A percentile compares a stretch with the other conserved stretches of the same genome.
Conservation (phyloP, 78 protist species). For the Creolimax fragrantissima region DNA sequence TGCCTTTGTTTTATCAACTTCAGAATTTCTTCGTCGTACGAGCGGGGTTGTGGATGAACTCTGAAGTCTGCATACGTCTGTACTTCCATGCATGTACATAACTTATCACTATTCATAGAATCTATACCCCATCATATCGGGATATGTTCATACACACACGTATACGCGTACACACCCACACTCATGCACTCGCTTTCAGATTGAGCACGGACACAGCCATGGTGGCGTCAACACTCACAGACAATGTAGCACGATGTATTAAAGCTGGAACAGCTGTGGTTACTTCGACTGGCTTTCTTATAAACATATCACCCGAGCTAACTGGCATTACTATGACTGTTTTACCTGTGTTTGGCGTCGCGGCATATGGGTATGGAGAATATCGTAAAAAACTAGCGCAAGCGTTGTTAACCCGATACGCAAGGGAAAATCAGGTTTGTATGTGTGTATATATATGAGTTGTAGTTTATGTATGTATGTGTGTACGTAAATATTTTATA, state of each 20-base stretch:
- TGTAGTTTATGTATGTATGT: neutral
- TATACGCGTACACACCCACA: too few species aligned
- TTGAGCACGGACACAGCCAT: neutral
- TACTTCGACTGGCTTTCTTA: neutral
- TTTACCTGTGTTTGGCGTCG: neutral
- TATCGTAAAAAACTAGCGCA: neutral
- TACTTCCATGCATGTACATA: too few species aligned
- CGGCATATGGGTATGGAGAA: neutral
- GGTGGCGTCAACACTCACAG: neutral
- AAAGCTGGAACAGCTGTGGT: neutral
- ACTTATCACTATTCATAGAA: too few species aligned
- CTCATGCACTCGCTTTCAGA: neutral
- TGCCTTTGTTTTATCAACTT: too few species aligned
- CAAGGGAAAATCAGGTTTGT: slow-evolving; percentile 6
- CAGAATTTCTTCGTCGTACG: too few species aligned
- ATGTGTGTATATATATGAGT: neutral
- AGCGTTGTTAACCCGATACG: neutral
- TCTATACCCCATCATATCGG: too few species aligned
- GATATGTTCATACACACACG: too few species aligned
- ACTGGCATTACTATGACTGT: neutral
- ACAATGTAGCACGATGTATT: neutral
- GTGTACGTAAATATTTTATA: too few species aligned
- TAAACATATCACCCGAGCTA: neutral
- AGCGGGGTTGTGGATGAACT: too few species aligned
- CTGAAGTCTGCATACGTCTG: too few species aligned